These are phyloP conservation scores for Aspergillus arachidicola DNA, from an alignment of 2,329 filamentous ascomycete genomes.

Conservation along the genomic window DNA sequence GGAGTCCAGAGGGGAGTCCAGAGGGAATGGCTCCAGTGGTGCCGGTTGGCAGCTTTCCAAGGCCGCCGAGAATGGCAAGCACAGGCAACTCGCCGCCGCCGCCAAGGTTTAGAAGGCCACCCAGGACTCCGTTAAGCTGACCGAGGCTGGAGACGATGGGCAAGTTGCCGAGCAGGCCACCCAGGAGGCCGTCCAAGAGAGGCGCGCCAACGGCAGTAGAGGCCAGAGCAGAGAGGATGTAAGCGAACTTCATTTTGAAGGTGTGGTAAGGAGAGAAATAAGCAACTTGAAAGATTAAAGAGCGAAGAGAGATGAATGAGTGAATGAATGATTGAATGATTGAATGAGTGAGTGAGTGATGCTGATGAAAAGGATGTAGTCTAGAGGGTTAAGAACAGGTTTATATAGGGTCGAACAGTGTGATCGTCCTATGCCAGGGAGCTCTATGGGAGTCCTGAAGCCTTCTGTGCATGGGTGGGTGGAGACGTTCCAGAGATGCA, in stretches of 20 bases:
- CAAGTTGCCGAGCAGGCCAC: fast-evolving
- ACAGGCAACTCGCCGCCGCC: not conserved
- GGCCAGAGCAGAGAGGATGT: not conserved
- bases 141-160: not conserved
- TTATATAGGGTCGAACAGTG: not conserved
- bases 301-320: too few relatives aligned
- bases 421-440: not conserved
- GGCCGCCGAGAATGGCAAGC: not conserved
- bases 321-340: too few relatives aligned
- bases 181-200: not conserved
- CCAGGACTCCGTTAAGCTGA: not conserved
- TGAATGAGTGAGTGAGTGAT: not conserved
- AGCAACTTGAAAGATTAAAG: not conserved
- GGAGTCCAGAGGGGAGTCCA: not conserved
- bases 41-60: not conserved
- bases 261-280: not conserved
- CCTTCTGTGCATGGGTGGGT: not conserved
- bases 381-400: not conserved
- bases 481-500: not conserved
- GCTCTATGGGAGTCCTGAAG: not conserved
- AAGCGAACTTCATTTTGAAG: slow-evolving; percentile 1
- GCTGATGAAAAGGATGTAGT: not conserved
- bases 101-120: not conserved
- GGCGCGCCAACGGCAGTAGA: not conserved
- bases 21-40: not conserved